Base-by-base conservation (phyloP, 768 basidiomycete species). In the Amylocystis lapponica region DNA sequence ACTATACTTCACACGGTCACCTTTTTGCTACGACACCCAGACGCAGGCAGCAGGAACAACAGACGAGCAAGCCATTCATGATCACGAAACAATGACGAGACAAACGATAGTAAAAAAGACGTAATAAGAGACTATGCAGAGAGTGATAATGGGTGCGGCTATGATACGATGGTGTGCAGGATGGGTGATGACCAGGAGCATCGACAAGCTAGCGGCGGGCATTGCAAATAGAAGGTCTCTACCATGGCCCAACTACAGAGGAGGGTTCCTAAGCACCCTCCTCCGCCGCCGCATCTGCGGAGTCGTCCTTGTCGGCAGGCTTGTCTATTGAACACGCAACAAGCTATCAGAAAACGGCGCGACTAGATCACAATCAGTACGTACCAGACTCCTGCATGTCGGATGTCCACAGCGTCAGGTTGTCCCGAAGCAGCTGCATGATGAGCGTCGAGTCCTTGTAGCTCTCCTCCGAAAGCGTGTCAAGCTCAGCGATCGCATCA, bases 391-490 rank as follows among this genome's bases (percentile, higher is more conserved):
- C 92, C 66, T 93, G 89, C 88, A 96, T 93, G 66, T 96, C 94
- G 35, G 90, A 93, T 47, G 94, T 96, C 94, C 94, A 98, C 58
- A 97, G 79, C 37, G 93, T 96, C 33, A 98, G 72, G 80, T 97
- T 97, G 67, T 97, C 94, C 61, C 93, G 83, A 63, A 97, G 81
- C 50, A 97, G 73, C 69, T 97, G 95, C 86, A 91, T 87, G 69
- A 95, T 95, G 55, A 97, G 74, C 30, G 95, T 98, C 46, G 92
- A 96, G 68, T 97, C 94, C 76, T 97, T 96, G 86, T 98, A 97
- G 68, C 85, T 87, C 77, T 97, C 94, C 72, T 97, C 95, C 58
- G 89, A 93, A 43, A 98, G 81, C 19, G 94, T 97, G 75, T 98
- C 94, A 60, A 97, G 90, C 72, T 98, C 94, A 54, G 94, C 93